Percentiles rank a stretch among this genome's conserved stretches.
phyloP scores from a whole-genome alignment of 495 filamentous ascomycete species.

The Trichocladium uniseriatum region DNA sequence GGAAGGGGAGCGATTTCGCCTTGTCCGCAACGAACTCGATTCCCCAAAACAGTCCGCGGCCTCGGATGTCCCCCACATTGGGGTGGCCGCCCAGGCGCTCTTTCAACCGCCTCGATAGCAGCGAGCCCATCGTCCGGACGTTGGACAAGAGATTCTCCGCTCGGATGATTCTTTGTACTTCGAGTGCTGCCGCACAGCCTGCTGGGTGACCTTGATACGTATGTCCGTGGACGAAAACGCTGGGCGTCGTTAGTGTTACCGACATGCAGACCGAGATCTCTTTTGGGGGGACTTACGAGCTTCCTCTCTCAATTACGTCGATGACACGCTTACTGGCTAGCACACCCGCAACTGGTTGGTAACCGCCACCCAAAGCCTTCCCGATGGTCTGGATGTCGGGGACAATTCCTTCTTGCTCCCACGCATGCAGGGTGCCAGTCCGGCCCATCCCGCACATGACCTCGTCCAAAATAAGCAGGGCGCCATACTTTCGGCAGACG shows the following conservation, averaged over 20 bases:
- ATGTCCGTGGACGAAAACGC: constrained; percentile 48
- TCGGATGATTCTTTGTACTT: constrained; percentile 49
- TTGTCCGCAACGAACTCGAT: constrained; percentile 51
- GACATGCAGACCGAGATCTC: background rate
- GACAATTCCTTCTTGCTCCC: constrained; percentile 50
- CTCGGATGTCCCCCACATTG: constrained; percentile 56
- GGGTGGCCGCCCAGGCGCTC: constrained; percentile 38
- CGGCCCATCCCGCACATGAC: constrained; percentile 75
- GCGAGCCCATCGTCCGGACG: constrained; percentile 40
- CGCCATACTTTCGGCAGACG: constrained; percentile 64
- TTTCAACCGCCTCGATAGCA: constrained; percentile 40
- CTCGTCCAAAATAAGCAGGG: constrained; percentile 66
- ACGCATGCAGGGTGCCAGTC: constrained; percentile 57
- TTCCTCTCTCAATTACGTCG: constrained; percentile 46
- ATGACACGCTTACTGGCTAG: constrained; percentile 47
- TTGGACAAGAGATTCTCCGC: constrained; percentile 47
- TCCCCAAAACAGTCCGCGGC: constrained; percentile 54
- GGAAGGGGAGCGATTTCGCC: constrained; percentile 39
- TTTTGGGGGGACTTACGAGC: constrained; percentile 30
- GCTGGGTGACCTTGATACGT: constrained; percentile 56
- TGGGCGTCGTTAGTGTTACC: constrained; percentile 13
- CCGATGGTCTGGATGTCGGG: constrained; percentile 56
- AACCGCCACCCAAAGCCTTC: constrained; percentile 60
- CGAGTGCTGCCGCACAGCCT: constrained; percentile 50
- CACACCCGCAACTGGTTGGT: constrained; percentile 53